phyloP scores from a whole-genome alignment of 257 asterid genomes.

The Eustoma russellianum region DNA sequence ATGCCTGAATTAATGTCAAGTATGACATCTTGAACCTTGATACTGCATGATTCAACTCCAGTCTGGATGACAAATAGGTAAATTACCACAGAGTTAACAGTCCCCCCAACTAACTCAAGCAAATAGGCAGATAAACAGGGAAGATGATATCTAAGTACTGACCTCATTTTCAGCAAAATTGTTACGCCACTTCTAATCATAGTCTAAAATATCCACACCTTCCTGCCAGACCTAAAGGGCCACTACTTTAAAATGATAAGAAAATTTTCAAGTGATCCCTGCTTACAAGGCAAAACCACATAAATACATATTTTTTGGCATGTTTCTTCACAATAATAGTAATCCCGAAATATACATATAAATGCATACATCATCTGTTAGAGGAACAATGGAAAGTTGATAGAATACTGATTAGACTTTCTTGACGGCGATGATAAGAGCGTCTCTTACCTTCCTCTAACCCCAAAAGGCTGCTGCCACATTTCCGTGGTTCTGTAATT shows the following conservation, averaged over 20 bases:
- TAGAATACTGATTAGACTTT: too few species aligned
- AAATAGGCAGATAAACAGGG: slow-evolving; percentile 13
- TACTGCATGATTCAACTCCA: slow-evolving; percentile 15
- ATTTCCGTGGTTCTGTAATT: slow-evolving; percentile 20
- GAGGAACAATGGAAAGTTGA: too few species aligned
- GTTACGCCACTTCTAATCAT: slow-evolving; percentile 46
- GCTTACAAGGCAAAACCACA: background rate
- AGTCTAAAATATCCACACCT: slow-evolving; percentile 27
- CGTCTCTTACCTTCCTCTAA: slow-evolving; percentile 27
- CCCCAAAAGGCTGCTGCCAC: slow-evolving; percentile 13
- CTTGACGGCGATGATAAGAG: slow-evolving; percentile 3
- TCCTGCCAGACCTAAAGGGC: slow-evolving; percentile 31
- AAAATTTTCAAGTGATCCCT: background rate
- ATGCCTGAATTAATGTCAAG: slow-evolving; percentile 61
- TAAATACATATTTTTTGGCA: background rate
- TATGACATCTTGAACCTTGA: slow-evolving; percentile 38
- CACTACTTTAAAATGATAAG: background rate
- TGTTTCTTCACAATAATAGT: background rate
- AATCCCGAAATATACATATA: too few species aligned
- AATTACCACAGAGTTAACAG: background rate
- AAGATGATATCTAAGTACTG: slow-evolving; percentile 15
- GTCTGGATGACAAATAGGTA: slow-evolving; percentile 25
- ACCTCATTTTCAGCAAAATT: slow-evolving; percentile 31
- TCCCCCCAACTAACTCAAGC: slow-evolving; percentile 7
- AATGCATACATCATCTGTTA: too few species aligned